phyloP scores from a whole-genome alignment of 495 filamentous ascomycete species.

The Stereocaulon alpinum region DNA sequence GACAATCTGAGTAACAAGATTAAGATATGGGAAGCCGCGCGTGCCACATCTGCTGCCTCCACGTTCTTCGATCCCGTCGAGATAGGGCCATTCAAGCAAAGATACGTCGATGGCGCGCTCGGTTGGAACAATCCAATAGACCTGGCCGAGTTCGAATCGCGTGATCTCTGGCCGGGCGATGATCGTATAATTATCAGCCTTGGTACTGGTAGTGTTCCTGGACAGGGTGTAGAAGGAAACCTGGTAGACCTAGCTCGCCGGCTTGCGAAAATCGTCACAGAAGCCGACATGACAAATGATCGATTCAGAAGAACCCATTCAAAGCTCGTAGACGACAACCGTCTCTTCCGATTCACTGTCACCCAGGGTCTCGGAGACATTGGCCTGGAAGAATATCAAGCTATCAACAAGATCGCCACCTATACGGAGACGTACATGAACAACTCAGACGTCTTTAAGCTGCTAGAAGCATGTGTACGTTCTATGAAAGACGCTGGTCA shows the following conservation, averaged over 20 bases:
- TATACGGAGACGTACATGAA: not conserved
- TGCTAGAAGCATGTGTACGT: not conserved
- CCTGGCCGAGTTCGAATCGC: not conserved
- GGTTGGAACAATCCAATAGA: constrained; percentile 38
- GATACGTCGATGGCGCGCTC: constrained; percentile 33
- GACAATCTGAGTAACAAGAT: constrained; percentile 30
- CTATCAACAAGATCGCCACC: not conserved
- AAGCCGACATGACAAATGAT: constrained; percentile 4
- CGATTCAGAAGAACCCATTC: not conserved
- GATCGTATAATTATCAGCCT: constrained; percentile 4
- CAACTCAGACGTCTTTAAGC: not conserved
- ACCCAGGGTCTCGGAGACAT: constrained; percentile 1
- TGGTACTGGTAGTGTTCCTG: constrained; percentile 2
- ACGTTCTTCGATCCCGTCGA: constrained; percentile 40
- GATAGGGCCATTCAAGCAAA: constrained; percentile 26
- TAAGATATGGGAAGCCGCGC: constrained; percentile 39
- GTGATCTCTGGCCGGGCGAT: not conserved
- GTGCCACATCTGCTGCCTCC: constrained; percentile 37
- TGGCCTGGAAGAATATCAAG: constrained; percentile 1
- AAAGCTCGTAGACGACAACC: not conserved
- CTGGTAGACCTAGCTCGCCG: constrained; percentile 3
- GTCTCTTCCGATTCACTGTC: constrained; percentile 6
- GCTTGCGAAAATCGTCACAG: not conserved
- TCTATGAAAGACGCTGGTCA: not conserved
- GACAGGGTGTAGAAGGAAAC: not conserved